These are phyloP conservation scores for Orbilia javanica DNA, from an alignment of 2,329 filamentous ascomycete species.

Conservation along the genomic window DNA sequence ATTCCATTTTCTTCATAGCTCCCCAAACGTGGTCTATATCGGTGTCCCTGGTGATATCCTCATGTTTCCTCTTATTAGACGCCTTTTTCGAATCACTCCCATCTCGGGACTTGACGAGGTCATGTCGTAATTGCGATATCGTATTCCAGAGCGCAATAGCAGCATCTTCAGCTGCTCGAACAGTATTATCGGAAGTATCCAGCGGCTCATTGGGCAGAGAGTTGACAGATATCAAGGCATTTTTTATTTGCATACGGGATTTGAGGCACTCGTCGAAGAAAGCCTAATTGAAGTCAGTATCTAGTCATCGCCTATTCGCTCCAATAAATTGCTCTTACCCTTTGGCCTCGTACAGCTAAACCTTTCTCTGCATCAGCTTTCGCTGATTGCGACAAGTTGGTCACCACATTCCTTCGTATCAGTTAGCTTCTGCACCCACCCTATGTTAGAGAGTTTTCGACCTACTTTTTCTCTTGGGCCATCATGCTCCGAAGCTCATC, in stretches of 20 bases:
- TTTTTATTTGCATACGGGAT: conserved; percentile 91
- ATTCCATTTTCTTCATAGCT: conserved; percentile 66
- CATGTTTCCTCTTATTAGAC: conserved; percentile 74
- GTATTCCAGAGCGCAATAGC: conserved; percentile 87
- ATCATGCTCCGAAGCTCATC: conserved; percentile 77
- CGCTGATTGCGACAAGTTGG: conserved; percentile 73
- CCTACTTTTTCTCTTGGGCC: conserved; percentile 75
- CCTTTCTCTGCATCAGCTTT: conserved; percentile 87
- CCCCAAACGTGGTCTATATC: conserved; percentile 52
- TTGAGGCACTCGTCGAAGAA: conserved; percentile 91
- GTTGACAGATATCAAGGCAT: conserved; percentile 85
- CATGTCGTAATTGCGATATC: conserved; percentile 77
- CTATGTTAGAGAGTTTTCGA: conserved; percentile 68
- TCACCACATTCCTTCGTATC: conserved; percentile 57
- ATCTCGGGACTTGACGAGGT: conserved; percentile 69
- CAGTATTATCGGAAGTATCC: conserved; percentile 69
- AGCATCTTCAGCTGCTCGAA: conserved; percentile 83
- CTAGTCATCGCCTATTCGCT: neutral
- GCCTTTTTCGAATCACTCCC: conserved; percentile 62
- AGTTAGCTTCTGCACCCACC: neutral
- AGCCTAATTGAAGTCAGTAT: conserved; percentile 49
- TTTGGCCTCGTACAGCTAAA: conserved; percentile 84
- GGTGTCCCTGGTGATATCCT: conserved; percentile 54
- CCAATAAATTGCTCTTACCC: conserved; percentile 67
- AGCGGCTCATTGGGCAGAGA: conserved; percentile 71